These are phyloP conservation scores for Eimeria acervulina DNA, from an alignment of 169 alveolate species.

Conservation along the genomic window DNA sequence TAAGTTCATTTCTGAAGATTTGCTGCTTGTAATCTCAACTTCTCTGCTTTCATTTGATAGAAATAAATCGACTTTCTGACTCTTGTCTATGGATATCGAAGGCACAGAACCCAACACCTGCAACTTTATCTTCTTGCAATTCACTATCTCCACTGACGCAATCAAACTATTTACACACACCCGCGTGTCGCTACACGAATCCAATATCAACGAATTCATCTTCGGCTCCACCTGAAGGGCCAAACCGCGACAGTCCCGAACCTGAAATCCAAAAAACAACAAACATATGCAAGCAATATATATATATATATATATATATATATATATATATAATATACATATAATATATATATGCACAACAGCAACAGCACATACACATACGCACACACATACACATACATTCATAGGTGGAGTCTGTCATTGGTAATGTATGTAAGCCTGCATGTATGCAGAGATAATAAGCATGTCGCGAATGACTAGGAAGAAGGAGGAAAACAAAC, in stretches of 20 bases:
- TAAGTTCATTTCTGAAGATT: slow-evolving; percentile 87
- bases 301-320: not conserved
- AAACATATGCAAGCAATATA: not conserved
- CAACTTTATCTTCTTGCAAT: slow-evolving; percentile 85
- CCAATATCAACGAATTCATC: slow-evolving; percentile 73
- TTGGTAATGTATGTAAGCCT: not conserved
- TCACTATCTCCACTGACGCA: slow-evolving; percentile 86
- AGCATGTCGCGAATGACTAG: too few species aligned
- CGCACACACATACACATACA: not conserved
- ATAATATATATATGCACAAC: not conserved
- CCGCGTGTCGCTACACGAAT: slow-evolving; percentile 62
- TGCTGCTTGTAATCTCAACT: slow-evolving; percentile 87
- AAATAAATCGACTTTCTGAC: slow-evolving; percentile 84
- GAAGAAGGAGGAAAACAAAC: too few species aligned
- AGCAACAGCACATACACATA: not conserved
- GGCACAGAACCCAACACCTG: slow-evolving; percentile 86
- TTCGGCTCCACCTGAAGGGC: slow-evolving; percentile 66
- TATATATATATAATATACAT: too few species aligned
- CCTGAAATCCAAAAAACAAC: slow-evolving; percentile 29
- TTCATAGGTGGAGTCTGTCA: not conserved
- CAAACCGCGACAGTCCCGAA: slow-evolving; percentile 70
- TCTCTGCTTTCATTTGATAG: slow-evolving; percentile 85
- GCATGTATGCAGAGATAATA: not conserved
- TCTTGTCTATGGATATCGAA: slow-evolving; percentile 87
- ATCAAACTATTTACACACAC: slow-evolving; percentile 83